Percentiles rank a stretch among this genome's conserved stretches.
Evolutionary conservation across 805 yeast genomes (phyloP).

Genomic region (Diddensiella santjacobensis): DNA sequence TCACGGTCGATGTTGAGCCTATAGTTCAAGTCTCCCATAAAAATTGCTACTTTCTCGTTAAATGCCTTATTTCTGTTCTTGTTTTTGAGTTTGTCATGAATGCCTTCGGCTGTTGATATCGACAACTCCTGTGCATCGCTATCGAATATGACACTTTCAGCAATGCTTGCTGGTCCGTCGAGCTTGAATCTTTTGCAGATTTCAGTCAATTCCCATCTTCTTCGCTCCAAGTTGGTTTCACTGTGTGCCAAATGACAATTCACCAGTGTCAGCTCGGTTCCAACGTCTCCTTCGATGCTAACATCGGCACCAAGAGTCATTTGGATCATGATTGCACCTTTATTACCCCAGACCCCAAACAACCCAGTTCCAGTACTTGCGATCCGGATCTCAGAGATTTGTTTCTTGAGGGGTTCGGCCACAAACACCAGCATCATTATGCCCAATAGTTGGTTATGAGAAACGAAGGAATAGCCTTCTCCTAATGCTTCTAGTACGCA

Average conservation of each 20-base stretch:
- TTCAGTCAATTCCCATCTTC: slow-evolving; percentile 45
- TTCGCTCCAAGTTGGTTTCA: slow-evolving; percentile 36
- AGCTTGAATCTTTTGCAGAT: slow-evolving; percentile 33
- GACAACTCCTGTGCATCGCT: slow-evolving; percentile 28
- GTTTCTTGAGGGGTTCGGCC: slow-evolving; percentile 31
- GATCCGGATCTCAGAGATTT: slow-evolving; percentile 40
- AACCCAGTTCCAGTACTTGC: slow-evolving; percentile 55
- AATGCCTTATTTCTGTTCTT: neutral
- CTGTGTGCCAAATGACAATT: slow-evolving; percentile 58
- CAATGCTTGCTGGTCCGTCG: slow-evolving; percentile 25
- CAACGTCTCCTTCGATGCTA: slow-evolving; percentile 23
- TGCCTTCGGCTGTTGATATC: neutral
- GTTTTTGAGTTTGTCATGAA: neutral
- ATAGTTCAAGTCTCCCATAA: slow-evolving; percentile 56
- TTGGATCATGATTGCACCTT: slow-evolving; percentile 51
- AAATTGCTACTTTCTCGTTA: slow-evolving; percentile 24
- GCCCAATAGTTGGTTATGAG: slow-evolving; percentile 50
- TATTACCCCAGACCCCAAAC: slow-evolving; percentile 56
- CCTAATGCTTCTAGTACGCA: slow-evolving; percentile 26
- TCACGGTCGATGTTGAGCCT: slow-evolving; percentile 37
- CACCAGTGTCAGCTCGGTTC: slow-evolving; percentile 36
- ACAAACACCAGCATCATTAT: slow-evolving; percentile 47
- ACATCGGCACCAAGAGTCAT: slow-evolving; percentile 41
- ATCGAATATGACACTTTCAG: slow-evolving; percentile 29
- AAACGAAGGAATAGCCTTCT: slow-evolving; percentile 35